Conservation (phyloP, 148 eudicot species). For the Hydrangea macrophylla region DNA sequence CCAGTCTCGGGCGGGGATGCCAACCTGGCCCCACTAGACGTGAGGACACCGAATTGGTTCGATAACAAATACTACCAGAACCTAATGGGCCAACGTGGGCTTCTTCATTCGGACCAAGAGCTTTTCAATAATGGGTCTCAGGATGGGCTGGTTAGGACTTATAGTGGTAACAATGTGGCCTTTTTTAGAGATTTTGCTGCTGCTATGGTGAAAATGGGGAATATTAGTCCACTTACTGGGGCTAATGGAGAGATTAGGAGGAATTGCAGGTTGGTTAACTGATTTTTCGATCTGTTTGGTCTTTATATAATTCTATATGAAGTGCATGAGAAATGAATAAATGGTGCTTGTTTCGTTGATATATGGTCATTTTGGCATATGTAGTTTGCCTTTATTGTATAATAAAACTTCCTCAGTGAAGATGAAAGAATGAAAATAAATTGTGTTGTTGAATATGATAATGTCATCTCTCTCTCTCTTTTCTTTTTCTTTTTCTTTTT, state of each 20-base stretch:
- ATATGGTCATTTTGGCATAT: no score
- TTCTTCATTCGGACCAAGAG: slow-evolving; percentile 55
- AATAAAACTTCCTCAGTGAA: no score
- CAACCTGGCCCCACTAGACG: slow-evolving; percentile 45
- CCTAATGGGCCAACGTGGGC: slow-evolving; percentile 33
- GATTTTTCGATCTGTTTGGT: slow-evolving; percentile 2
- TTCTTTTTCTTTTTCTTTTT: no score
- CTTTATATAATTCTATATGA: no score
- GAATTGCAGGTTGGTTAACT: slow-evolving; percentile 43
- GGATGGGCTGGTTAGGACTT: slow-evolving; percentile 31
- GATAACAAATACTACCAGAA: slow-evolving; percentile 39
- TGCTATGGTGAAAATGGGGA: slow-evolving; percentile 57
- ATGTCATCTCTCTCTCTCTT: no score
- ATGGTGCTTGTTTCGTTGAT: no score
- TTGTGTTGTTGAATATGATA: no score
- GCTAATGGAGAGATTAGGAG: slow-evolving; percentile 46
- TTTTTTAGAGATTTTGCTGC: slow-evolving; percentile 43
- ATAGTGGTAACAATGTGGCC: slow-evolving; percentile 18
- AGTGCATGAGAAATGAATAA: no score
- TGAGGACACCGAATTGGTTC: slow-evolving; percentile 27
- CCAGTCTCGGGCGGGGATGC: slow-evolving; percentile 30
- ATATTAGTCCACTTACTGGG: slow-evolving; percentile 53
- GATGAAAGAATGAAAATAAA: no score
- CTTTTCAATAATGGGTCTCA: slow-evolving; percentile 50
- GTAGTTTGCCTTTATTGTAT: no score